Conservation (phyloP, 345 rosid genomes). For the Eucalyptus curtisii region DNA sequence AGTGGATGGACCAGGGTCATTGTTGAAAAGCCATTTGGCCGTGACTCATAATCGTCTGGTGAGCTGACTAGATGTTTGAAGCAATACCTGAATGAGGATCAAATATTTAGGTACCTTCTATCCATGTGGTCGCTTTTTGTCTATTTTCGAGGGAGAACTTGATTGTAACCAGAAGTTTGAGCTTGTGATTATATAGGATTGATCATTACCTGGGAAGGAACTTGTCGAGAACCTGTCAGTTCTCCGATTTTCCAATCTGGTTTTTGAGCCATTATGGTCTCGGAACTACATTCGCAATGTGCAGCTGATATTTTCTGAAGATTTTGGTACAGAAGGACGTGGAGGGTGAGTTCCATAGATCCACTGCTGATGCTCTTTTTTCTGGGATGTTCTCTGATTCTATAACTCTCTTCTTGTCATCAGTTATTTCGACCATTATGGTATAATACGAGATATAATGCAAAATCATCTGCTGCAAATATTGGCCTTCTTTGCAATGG, state of each 20-base stretch:
- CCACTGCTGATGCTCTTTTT: background rate
- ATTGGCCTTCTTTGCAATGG: slow-evolving; percentile 90
- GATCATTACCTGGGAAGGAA: slow-evolving; percentile 88
- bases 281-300: slow-evolving; percentile 80
- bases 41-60: slow-evolving; percentile 67
- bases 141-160: background rate
- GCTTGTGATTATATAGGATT: slow-evolving; percentile 32
- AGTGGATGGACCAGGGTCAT: slow-evolving; percentile 90
- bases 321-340: slow-evolving; percentile 93
- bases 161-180: background rate
- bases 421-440: slow-evolving; percentile 83
- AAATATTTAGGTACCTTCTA: slow-evolving; percentile 69
- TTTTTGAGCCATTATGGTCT: slow-evolving; percentile 86
- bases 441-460: slow-evolving; percentile 90
- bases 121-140: background rate
- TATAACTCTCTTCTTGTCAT: background rate
- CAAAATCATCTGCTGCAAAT: slow-evolving; percentile 95
- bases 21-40: slow-evolving; percentile 92
- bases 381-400: background rate
- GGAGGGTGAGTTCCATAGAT: slow-evolving; percentile 50
- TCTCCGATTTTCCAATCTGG: slow-evolving; percentile 93
- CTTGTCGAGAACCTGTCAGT: slow-evolving; percentile 91
- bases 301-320: slow-evolving; percentile 88
- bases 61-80: slow-evolving; percentile 72
- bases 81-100: slow-evolving; percentile 71